A percentile compares a stretch with the other conserved stretches of the same genome.
Evolutionary conservation across 805 yeast genomes (phyloP).

Genomic region (Lipomyces yamadae): DNA sequence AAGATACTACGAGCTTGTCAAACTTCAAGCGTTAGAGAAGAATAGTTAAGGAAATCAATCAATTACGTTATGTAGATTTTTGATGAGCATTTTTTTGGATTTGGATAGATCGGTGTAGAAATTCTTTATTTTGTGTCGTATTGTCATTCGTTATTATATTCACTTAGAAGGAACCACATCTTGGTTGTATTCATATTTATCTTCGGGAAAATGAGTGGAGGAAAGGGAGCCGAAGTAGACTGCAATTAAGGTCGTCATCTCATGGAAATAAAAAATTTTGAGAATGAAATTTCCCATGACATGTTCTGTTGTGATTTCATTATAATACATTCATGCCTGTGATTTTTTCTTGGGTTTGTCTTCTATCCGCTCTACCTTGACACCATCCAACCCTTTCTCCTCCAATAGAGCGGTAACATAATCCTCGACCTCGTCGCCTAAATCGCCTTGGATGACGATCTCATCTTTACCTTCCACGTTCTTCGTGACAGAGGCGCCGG

Average conservation of each 20-base stretch:
- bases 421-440: conserved; percentile 85
- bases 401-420: conserved; percentile 71
- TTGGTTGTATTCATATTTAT: neutral
- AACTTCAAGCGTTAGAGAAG: conserved; percentile 50
- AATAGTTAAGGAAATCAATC: conserved; percentile 9
- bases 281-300: neutral
- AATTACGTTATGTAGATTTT: neutral
- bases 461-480: conserved; percentile 92
- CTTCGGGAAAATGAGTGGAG: neutral
- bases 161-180: neutral
- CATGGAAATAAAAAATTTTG: neutral
- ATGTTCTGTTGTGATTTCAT: neutral
- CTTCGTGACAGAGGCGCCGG: conserved; percentile 92
- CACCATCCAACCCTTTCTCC: conserved; percentile 80
- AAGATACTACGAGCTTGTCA: conserved; percentile 50
- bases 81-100: neutral
- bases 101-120: neutral
- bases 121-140: neutral
- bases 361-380: conserved; percentile 86
- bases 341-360: conserved; percentile 76
- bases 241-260: neutral
- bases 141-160: neutral
- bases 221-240: no score
- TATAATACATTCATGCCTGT: conserved; percentile 13
- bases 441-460: conserved; percentile 91